These are phyloP conservation scores for Cystoderma amianthinum DNA, from an alignment of 768 basidiomycete species.

Conservation along the genomic window DNA sequence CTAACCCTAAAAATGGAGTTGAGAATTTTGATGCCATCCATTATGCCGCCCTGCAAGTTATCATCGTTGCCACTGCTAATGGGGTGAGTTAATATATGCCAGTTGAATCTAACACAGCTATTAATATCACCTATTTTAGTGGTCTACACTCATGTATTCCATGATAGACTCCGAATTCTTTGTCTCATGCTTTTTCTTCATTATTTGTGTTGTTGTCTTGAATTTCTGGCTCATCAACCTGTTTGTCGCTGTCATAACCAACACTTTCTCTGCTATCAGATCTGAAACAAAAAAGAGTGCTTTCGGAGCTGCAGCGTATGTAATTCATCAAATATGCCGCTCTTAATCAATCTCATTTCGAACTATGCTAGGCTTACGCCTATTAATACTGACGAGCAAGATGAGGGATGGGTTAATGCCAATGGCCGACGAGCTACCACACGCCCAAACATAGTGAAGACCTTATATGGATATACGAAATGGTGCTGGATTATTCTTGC, in stretches of 20 bases:
- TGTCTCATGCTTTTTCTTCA: constrained; percentile 83
- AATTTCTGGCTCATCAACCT: constrained; percentile 95
- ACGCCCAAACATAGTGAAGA: constrained; percentile 41
- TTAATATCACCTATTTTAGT: constrained; percentile 35
- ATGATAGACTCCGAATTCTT: constrained; percentile 90
- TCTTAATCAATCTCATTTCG: constrained; percentile 1
- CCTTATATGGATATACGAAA: constrained; percentile 48
- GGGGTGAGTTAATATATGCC: constrained; percentile 39
- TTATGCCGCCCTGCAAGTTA: constrained; percentile 71
- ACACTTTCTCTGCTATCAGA: constrained; percentile 85
- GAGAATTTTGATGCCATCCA: constrained; percentile 90
- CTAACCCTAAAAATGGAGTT: constrained; percentile 59
- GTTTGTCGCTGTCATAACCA: constrained; percentile 93
- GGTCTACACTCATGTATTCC: constrained; percentile 78
- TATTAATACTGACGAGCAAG: constrained; percentile 42
- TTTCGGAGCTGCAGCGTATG: constrained; percentile 77
- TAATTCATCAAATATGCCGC: constrained; percentile 7
- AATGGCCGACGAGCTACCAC: constrained; percentile 33
- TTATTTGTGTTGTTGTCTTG: constrained; percentile 75
- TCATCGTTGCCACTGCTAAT: constrained; percentile 77
- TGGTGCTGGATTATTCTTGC: constrained; percentile 77
- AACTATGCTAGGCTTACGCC: constrained; percentile 18
- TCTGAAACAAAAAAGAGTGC: constrained; percentile 85
- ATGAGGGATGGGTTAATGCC: constrained; percentile 53
- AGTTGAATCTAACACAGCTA: not conserved